These are phyloP conservation scores for Chrysanthemum lavandulifolium DNA, from an alignment of 129 eudicot genomes.

Conservation along the genomic window DNA sequence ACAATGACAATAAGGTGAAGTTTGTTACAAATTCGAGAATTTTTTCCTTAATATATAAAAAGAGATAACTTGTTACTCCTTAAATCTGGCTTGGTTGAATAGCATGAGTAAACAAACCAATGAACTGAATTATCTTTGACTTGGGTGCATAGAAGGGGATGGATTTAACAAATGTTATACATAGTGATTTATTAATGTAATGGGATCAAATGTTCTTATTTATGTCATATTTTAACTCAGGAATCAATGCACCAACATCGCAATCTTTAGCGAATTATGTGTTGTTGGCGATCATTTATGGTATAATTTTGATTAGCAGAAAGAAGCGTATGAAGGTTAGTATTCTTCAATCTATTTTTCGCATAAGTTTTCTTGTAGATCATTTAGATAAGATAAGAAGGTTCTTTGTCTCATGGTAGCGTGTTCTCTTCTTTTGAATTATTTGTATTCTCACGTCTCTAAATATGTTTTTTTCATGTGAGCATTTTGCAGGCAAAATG, in stretches of 20 bases:
- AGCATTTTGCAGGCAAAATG: constrained; percentile 68
- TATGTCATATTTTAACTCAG: constrained; percentile 33
- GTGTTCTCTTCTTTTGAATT: neutral
- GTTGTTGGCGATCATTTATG: constrained; percentile 68
- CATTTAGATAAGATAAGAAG: neutral
- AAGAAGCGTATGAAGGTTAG: constrained; percentile 67
- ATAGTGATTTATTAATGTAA: too few species aligned
- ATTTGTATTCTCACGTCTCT: too few species aligned
- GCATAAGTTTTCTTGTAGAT: neutral
- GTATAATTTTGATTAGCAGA: constrained; percentile 54
- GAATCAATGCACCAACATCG: constrained; percentile 92
- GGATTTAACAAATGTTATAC: too few species aligned
- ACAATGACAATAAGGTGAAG: too few species aligned
- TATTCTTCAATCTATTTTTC: constrained; percentile 9
- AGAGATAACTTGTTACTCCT: too few species aligned
- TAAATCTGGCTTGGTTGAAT: too few species aligned
- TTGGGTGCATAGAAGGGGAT: too few species aligned
- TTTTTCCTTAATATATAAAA: too few species aligned
- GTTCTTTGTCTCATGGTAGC: neutral
- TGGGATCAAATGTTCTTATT: constrained; percentile 2
- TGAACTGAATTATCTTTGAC: too few species aligned
- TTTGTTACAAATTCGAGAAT: too few species aligned
- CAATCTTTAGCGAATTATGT: constrained; percentile 84
- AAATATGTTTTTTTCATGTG: neutral
- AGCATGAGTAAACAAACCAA: too few species aligned